Conservation (phyloP, 1,139 yeast species). For the Candida sp. region DNA sequence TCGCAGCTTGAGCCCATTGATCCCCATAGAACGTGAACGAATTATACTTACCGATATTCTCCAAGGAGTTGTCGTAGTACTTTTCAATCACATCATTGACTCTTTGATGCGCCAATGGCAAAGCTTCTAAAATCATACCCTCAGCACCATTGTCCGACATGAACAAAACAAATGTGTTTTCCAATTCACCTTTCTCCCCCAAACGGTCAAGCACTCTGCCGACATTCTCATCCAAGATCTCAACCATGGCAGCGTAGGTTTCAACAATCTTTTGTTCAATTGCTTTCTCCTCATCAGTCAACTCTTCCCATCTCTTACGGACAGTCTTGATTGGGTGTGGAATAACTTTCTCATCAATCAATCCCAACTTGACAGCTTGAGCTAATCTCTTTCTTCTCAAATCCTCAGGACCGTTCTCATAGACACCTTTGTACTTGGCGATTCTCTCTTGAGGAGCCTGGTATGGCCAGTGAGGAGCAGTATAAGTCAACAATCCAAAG, state of each 20-base stretch:
- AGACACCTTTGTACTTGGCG: slow-evolving; percentile 51
- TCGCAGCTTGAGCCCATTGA: slow-evolving; percentile 70
- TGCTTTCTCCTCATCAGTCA: slow-evolving; percentile 35
- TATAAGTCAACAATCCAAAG: slow-evolving; percentile 55
- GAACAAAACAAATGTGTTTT: slow-evolving; percentile 56
- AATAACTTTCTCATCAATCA: slow-evolving; percentile 43
- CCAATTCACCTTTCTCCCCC: slow-evolving; percentile 43
- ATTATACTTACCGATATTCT: slow-evolving; percentile 51
- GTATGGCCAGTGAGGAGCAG: slow-evolving; percentile 69
- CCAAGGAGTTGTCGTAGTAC: slow-evolving; percentile 45
- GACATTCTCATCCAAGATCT: slow-evolving; percentile 49
- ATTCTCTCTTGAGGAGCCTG: slow-evolving; percentile 56
- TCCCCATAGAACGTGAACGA: slow-evolving; percentile 59
- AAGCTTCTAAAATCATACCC: slow-evolving; percentile 59
- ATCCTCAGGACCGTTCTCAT: slow-evolving; percentile 52
- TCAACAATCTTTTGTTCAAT: slow-evolving; percentile 53
- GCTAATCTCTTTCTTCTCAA: slow-evolving; percentile 42
- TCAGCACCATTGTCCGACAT: slow-evolving; percentile 69
- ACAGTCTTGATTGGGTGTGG: slow-evolving; percentile 52
- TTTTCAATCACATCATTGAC: slow-evolving; percentile 29
- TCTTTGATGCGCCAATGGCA: slow-evolving; percentile 39
- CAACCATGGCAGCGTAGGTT: slow-evolving; percentile 67
- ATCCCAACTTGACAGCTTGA: slow-evolving; percentile 45
- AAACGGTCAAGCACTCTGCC: slow-evolving; percentile 49
- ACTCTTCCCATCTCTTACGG: slow-evolving; percentile 45